These are phyloP conservation scores for Ascochyta lentis DNA, from an alignment of 2,329 filamentous ascomycete species.

Conservation along the genomic window DNA sequence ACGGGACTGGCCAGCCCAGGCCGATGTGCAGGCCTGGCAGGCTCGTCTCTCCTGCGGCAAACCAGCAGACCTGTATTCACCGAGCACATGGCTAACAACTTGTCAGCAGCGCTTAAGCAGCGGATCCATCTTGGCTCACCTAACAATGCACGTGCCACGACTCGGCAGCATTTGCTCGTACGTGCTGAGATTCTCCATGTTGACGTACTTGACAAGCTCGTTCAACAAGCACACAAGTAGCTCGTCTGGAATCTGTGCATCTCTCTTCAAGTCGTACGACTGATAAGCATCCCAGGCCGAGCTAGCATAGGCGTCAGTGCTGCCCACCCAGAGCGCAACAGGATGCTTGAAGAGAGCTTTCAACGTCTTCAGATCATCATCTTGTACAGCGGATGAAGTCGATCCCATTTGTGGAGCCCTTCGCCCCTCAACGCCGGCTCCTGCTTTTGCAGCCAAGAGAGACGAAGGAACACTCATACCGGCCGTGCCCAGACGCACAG, in stretches of 20 bases:
- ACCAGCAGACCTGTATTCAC: conserved; percentile 11
- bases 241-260: neutral
- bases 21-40: conserved; percentile 14
- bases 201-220: conserved; percentile 11
- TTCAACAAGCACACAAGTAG: conserved; percentile 2
- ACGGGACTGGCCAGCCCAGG: neutral
- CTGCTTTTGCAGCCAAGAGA: neutral
- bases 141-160: conserved; percentile 15
- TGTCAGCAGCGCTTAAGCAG: neutral
- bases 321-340: conserved; percentile 5
- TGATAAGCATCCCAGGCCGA: conserved; percentile 1
- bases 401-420: neutral
- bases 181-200: neutral
- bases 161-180: conserved; percentile 15
- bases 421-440: neutral
- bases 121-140: neutral
- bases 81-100: conserved; percentile 4
- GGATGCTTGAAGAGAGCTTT: neutral
- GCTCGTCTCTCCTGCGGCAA: conserved; percentile 8
- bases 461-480: neutral
- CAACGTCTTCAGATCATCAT: neutral
- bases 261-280: conserved; percentile 2
- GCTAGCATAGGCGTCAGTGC: neutral
- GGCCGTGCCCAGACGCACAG: neutral
- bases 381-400: neutral